Evolutionary conservation across 2,329 filamentous ascomycete species (phyloP), one percentile per base, ranked within the genome.

Genomic region (Exserohilum turcica): DNA sequence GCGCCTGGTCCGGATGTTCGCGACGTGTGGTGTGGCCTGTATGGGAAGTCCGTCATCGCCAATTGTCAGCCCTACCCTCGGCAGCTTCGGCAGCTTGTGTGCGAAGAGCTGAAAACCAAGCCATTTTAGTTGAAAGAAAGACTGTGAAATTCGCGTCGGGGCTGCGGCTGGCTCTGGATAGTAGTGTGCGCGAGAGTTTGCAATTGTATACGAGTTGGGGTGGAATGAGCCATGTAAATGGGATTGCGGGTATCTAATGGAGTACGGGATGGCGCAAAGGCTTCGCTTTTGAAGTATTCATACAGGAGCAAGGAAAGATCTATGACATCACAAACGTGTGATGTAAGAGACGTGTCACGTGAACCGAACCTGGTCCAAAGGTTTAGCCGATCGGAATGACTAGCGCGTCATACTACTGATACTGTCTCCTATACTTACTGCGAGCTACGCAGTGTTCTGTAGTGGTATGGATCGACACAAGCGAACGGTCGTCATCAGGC

Each of bases 51-150:
- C 29, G 46, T 54, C 51, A 54, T 54, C 51, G 46, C 51, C 51
- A 46, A 54, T 54, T 45, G 40, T 37, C 51, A 49, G 46, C 51
- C 40, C 43, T 13, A 35, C 33, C 27, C 29, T 50, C 51, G 46
- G 51, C 50, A 31, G 44, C 16, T 31, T 24, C 50, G 45, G 50
- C 27, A 38, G 49, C 21, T 48, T 24, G 35, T 52, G 36, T 29
- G 35, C 21, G 28, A 5, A 7, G 31, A 29, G n/a, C 24, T 12
- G 31, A 16, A 27, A 44, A 18, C 8, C 8, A 12, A 16, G 19
- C 21, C 15, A 35, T 35, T 35, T 35, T n/a, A 9, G 5, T 35
- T 2, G 16, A 18, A 35, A 35, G 13, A 32, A 27, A 43, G 29
- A 43, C 18, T 9, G 5, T 13, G 21, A 24, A 7, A 24, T 24